Percentiles rank a stretch among this genome's conserved stretches.
These are phyloP conservation scores for Aspergillus pseudoviridinutans DNA, from an alignment of 2,329 filamentous ascomycete genomes.

Conservation along the genomic window DNA sequence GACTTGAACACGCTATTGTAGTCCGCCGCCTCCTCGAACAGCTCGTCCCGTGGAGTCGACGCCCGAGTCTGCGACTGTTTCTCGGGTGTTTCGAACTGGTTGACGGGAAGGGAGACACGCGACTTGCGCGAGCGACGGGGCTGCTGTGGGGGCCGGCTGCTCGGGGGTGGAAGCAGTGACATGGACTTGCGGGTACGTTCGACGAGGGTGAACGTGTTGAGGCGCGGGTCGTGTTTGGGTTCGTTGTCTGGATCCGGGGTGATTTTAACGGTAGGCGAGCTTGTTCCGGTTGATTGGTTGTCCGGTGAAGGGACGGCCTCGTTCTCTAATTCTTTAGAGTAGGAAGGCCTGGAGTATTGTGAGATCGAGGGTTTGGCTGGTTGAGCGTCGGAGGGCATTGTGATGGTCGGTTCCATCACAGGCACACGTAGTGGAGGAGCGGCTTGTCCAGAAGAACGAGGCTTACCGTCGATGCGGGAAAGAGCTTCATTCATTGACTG, in stretches of 20 bases:
- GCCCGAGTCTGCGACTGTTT: conserved; percentile 30
- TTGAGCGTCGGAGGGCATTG: not conserved
- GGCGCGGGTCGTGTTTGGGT: conserved; percentile 3
- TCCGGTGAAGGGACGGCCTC: not conserved
- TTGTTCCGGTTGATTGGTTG: not conserved
- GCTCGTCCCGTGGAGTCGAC: conserved; percentile 59
- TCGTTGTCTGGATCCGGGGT: conserved; percentile 1
- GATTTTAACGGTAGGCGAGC: conserved; percentile 3
- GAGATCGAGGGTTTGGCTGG: not conserved
- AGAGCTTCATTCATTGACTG: conserved; percentile 32
- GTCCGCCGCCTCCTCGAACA: conserved; percentile 68
- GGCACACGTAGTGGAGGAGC: not conserved
- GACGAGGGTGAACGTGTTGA: conserved; percentile 50
- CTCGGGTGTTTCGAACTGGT: conserved; percentile 54
- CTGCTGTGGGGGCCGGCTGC: conserved; percentile 16
- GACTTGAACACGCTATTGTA: conserved; percentile 83
- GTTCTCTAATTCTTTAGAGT: not conserved
- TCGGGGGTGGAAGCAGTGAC: conserved; percentile 52
- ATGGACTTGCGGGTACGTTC: conserved; percentile 82
- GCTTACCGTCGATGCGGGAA: conserved; percentile 24
- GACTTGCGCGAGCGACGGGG: conserved; percentile 19
- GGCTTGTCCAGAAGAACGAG: conserved; percentile 5
- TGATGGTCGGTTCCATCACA: not conserved
- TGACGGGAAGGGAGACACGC: conserved; percentile 47
- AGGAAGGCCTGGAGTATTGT: not conserved